A percentile compares a stretch with the other conserved stretches of the same genome.
Evolutionary conservation across 208 protist genomes (phyloP).

Genomic region (Leishmania guyanensis): DNA sequence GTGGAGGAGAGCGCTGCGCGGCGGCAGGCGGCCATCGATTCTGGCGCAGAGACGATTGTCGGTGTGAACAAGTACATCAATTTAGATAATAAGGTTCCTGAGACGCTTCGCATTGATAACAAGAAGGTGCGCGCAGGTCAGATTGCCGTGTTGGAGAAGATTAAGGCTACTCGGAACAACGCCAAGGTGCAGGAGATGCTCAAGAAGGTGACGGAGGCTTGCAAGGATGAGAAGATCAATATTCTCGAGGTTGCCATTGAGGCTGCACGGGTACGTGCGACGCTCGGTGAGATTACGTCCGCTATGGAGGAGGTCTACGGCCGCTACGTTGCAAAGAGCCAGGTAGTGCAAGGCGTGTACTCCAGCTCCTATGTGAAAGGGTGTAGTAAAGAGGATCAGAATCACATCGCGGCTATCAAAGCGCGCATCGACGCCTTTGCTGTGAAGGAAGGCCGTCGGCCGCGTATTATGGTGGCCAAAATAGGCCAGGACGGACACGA

Average conservation of each 20-base stretch:
- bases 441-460: slow-evolving; percentile 84
- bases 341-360: slow-evolving; percentile 88
- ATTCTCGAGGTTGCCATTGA: slow-evolving; percentile 88
- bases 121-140: slow-evolving; percentile 73
- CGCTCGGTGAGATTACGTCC: slow-evolving; percentile 95
- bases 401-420: slow-evolving; percentile 41
- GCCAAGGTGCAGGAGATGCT: slow-evolving; percentile 56
- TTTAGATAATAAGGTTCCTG: slow-evolving; percentile 60
- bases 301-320: slow-evolving; percentile 88
- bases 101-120: slow-evolving; percentile 94
- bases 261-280: slow-evolving; percentile 84
- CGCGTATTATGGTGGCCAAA: slow-evolving; percentile 96
- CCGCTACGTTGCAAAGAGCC: slow-evolving; percentile 63
- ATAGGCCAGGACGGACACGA: slow-evolving; percentile 98
- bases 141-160: slow-evolving; percentile 63
- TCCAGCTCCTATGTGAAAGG: slow-evolving; percentile 57
- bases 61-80: slow-evolving; percentile 95
- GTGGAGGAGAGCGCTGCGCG: slow-evolving; percentile 95
- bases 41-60: slow-evolving; percentile 91
- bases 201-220: slow-evolving; percentile 69
- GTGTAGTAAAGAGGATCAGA: slow-evolving; percentile 43
- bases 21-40: slow-evolving; percentile 92
- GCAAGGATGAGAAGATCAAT: slow-evolving; percentile 73
- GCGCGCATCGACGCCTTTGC: slow-evolving; percentile 67
- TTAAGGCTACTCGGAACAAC: slow-evolving; percentile 65